phyloP scores from a whole-genome alignment of 805 yeast species.

The Saccharomycopsis sp. region DNA sequence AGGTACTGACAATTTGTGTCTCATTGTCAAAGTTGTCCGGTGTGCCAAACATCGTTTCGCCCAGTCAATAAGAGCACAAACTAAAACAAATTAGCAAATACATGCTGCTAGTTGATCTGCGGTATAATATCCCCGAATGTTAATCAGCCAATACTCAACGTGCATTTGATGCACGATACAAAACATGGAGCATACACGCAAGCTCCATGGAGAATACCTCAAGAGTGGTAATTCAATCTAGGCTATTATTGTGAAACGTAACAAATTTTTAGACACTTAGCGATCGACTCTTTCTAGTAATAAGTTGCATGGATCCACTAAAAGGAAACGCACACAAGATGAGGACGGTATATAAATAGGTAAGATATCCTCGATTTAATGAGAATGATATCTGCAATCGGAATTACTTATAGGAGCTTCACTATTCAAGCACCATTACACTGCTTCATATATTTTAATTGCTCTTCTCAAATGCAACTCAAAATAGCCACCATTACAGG shows the following conservation, averaged over 20 bases:
- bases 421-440: too few species aligned
- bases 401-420: too few species aligned
- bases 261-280: not conserved
- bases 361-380: not conserved
- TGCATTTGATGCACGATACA: too few species aligned
- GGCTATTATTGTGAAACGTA: not conserved
- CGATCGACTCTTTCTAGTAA: not conserved
- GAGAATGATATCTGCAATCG: too few species aligned
- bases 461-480: conserved; percentile 8
- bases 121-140: not conserved
- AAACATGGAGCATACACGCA: not conserved
- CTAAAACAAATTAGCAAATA: not conserved
- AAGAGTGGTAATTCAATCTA: not conserved
- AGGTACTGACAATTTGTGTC: too few species aligned
- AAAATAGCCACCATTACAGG: conserved; percentile 7
- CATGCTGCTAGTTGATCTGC: not conserved
- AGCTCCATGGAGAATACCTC: not conserved
- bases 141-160: too few species aligned
- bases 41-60: too few species aligned
- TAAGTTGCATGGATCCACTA: not conserved
- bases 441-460: too few species aligned
- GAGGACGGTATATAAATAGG: not conserved
- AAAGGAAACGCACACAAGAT: not conserved
- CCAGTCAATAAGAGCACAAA: too few species aligned
- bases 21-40: too few species aligned